Conservation (phyloP, 805 yeast genomes). For the Ascoidea tarda region DNA sequence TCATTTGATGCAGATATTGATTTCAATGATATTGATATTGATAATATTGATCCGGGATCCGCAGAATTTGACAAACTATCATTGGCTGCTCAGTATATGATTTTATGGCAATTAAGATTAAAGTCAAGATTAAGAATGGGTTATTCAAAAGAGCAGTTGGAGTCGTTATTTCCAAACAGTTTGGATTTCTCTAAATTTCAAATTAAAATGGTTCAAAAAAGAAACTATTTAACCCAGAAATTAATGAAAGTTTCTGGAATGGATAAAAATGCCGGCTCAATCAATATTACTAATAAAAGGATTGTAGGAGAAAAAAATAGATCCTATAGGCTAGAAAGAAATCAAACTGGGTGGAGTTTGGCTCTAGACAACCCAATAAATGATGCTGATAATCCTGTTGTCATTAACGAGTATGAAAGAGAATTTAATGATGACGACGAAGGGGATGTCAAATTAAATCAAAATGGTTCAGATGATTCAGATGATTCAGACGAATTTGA, state of each 20-base stretch:
- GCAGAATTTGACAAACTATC: constrained; percentile 68
- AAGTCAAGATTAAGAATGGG: constrained; percentile 93
- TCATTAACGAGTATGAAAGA: constrained; percentile 31
- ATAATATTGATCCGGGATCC: constrained; percentile 73
- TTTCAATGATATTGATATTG: constrained; percentile 55
- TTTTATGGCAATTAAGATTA: constrained; percentile 67
- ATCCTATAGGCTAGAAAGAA: constrained; percentile 60
- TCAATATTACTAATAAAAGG: constrained; percentile 30
- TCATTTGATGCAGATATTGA: constrained; percentile 34
- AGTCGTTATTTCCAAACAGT: constrained; percentile 66
- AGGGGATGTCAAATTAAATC: constrained; percentile 1
- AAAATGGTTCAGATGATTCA: constrained; percentile 15
- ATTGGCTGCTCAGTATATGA: constrained; percentile 74
- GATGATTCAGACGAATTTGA: constrained; percentile 25
- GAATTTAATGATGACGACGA: constrained; percentile 29
- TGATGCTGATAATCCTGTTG: constrained; percentile 22
- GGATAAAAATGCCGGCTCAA: constrained; percentile 26
- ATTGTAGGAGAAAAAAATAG: constrained; percentile 76
- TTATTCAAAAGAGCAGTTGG: constrained; percentile 77
- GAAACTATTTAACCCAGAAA: constrained; percentile 82
- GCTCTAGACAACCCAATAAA: constrained; percentile 26
- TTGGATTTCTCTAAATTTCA: constrained; percentile 90
- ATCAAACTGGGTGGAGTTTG: constrained; percentile 75
- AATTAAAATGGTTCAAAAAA: constrained; percentile 79
- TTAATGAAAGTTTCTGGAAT: constrained; percentile 75